Conservation (phyloP, 148 eudicot genomes). For the Silene latifolia region DNA sequence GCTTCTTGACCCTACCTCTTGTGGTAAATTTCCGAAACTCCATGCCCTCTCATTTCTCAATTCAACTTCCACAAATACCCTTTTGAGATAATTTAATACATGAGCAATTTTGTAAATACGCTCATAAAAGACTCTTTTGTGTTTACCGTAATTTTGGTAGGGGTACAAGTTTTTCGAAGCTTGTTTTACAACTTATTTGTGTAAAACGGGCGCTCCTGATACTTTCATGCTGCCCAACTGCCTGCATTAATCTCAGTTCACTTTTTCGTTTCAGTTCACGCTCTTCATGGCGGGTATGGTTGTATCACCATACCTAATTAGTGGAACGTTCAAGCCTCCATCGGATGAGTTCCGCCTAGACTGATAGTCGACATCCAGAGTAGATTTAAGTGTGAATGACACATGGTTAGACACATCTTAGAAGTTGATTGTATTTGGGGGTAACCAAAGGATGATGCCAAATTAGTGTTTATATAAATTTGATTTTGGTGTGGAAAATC, state of each 20-base stretch:
- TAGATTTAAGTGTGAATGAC: constrained; percentile 14
- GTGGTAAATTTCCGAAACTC: constrained; percentile 32
- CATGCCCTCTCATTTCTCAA: not conserved
- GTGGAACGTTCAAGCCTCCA: constrained; percentile 46
- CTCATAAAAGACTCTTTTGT: too few species aligned
- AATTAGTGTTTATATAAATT: constrained; percentile 22
- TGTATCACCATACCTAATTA: constrained; percentile 52
- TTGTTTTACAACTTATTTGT: too few species aligned
- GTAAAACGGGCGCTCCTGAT: too few species aligned
- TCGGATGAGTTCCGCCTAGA: constrained; percentile 56
- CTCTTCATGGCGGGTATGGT: constrained; percentile 88
- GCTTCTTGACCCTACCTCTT: constrained; percentile 47
- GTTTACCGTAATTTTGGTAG: too few species aligned
- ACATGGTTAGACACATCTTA: constrained; percentile 13
- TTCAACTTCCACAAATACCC: not conserved
- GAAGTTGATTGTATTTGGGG: not conserved
- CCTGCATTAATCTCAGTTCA: not conserved
- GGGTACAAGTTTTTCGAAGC: too few species aligned
- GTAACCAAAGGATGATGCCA: not conserved
- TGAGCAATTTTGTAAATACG: too few species aligned
- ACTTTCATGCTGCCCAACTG: not conserved
- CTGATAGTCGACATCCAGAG: constrained; percentile 25
- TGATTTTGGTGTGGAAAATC: constrained; percentile 17
- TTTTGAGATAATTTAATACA: too few species aligned
- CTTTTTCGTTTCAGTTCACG: constrained; percentile 53